Evolutionary conservation across 75 land plant genomes (phyloP).

Genomic region (Cunninghamia lanceolata): DNA sequence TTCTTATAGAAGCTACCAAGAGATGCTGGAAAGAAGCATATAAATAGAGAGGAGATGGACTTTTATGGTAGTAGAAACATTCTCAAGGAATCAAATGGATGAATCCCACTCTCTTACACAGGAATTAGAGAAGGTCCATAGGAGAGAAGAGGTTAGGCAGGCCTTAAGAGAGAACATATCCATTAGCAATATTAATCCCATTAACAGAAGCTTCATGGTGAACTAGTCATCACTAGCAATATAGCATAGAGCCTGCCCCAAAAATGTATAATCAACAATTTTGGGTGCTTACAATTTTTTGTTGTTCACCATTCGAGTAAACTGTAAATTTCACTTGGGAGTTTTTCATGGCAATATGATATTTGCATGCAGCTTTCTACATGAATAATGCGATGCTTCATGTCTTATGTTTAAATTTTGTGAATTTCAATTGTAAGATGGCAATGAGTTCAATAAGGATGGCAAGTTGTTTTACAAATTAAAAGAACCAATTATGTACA

Average conservation of each 20-base stretch:
- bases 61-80: too few species aligned
- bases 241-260: not conserved
- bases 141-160: too few species aligned
- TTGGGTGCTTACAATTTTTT: not conserved
- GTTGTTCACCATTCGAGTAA: not conserved
- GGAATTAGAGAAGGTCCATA: too few species aligned
- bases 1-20: slow-evolving; percentile 57
- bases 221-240: too few species aligned
- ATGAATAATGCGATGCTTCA: not conserved
- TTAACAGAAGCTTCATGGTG: too few species aligned
- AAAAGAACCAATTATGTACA: too few species aligned
- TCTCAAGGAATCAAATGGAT: too few species aligned
- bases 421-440: not conserved
- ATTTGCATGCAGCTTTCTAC: too few species aligned
- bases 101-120: too few species aligned
- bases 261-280: not conserved
- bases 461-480: not conserved
- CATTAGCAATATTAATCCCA: too few species aligned
- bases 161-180: too few species aligned
- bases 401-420: not conserved
- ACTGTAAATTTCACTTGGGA: not conserved
- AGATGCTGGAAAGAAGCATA: slow-evolving; percentile 66
- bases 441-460: not conserved
- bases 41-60: not conserved
- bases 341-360: too few species aligned